Conservation (phyloP, 2,329 filamentous ascomycete species). For the Proliferodiscus dingleyae region DNA sequence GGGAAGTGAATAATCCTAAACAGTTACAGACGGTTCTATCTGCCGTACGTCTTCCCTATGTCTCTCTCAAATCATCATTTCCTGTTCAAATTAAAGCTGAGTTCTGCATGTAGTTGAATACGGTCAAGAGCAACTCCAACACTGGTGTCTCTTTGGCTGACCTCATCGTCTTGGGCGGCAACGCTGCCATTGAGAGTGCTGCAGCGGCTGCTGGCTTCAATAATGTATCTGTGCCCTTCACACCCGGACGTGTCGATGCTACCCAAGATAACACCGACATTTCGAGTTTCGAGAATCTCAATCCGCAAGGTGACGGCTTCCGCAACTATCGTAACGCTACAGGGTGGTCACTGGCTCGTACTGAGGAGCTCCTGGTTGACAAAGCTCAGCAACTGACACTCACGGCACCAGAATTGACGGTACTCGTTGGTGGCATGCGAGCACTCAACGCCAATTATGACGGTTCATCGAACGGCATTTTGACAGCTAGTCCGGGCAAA, state of each 20-base stretch:
- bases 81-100: too few relatives aligned
- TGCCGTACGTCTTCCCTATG: too few relatives aligned
- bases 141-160: slow-evolving; percentile 58
- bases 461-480: slow-evolving; percentile 47
- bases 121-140: slow-evolving; percentile 46
- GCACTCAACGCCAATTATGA: slow-evolving; percentile 52
- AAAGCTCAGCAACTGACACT: slow-evolving; percentile 52
- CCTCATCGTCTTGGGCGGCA: slow-evolving; percentile 52
- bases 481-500: slow-evolving; percentile 49
- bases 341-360: slow-evolving; percentile 43
- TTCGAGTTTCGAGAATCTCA: slow-evolving; percentile 48
- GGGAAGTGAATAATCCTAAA: slow-evolving; percentile 68
- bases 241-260: slow-evolving; percentile 52
- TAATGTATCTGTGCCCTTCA: slow-evolving; percentile 48
- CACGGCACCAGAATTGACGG: slow-evolving; percentile 50
- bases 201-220: slow-evolving; percentile 38
- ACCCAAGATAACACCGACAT: slow-evolving; percentile 51
- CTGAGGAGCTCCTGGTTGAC: slow-evolving; percentile 53
- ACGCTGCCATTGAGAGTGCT: slow-evolving; percentile 52
- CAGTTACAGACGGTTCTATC: too few relatives aligned
- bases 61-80: too few relatives aligned
- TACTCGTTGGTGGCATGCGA: slow-evolving; percentile 52
- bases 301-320: slow-evolving; percentile 53
- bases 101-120: slow-evolving; percentile 5
- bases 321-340: slow-evolving; percentile 49